Percentiles rank a stretch among this genome's conserved stretches.
Conservation (phyloP, 352 stramenopile genomes). For the Phytophthora constricta region DNA sequence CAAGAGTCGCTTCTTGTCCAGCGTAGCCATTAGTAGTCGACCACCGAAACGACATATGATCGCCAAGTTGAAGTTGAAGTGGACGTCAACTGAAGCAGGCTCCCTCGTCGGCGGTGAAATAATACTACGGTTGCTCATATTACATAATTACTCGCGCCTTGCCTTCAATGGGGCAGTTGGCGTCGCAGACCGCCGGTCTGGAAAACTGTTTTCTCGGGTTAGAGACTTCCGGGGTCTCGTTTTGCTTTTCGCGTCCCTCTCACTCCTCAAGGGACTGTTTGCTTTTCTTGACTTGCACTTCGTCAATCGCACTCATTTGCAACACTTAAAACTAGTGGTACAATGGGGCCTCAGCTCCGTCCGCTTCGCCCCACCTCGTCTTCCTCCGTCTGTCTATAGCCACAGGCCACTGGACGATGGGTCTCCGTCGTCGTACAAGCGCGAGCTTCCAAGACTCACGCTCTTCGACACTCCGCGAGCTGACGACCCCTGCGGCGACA, state of each 20-base stretch:
- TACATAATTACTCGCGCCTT: slow-evolving; percentile 53
- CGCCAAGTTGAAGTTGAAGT: neutral
- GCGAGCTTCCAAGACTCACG: slow-evolving; percentile 57
- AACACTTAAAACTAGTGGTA: slow-evolving; percentile 50
- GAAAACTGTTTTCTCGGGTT: slow-evolving; percentile 43
- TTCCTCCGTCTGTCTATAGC: slow-evolving; percentile 53
- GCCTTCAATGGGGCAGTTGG: slow-evolving; percentile 24
- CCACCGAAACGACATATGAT: too few species aligned
- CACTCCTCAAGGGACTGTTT: slow-evolving; percentile 3
- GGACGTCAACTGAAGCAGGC: neutral
- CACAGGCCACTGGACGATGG: slow-evolving; percentile 70
- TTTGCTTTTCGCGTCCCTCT: slow-evolving; percentile 18
- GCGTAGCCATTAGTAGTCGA: neutral
- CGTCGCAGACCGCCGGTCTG: slow-evolving; percentile 9
- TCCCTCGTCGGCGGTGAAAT: slow-evolving; percentile 24
- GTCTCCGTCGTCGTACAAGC: slow-evolving; percentile 70
- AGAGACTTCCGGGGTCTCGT: slow-evolving; percentile 28
- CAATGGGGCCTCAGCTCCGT: slow-evolving; percentile 40
- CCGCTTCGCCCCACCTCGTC: slow-evolving; percentile 32
- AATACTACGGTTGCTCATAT: slow-evolving; percentile 51
- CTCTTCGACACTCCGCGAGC: slow-evolving; percentile 74
- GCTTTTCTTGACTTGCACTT: slow-evolving; percentile 44
- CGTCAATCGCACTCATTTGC: slow-evolving; percentile 47
- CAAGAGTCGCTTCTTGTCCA: slow-evolving; percentile 19
- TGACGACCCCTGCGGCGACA: slow-evolving; percentile 58